A percentile compares a stretch with the other conserved stretches of the same genome.
Conservation (phyloP, 2,329 filamentous ascomycete species). For the Fonsecaea pedrosoi region DNA sequence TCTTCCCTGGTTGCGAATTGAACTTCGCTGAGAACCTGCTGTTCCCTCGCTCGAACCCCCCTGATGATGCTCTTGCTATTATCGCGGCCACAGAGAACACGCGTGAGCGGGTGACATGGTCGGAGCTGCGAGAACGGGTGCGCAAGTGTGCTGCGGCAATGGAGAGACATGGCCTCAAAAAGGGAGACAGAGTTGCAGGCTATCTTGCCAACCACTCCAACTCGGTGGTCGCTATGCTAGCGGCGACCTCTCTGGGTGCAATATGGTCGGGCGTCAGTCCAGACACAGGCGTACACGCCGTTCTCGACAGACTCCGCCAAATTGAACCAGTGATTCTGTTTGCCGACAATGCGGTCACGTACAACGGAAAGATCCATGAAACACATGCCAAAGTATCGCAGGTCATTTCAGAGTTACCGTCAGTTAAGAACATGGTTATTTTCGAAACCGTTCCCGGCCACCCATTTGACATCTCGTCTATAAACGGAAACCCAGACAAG, state of each 20-base stretch:
- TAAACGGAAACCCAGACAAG: constrained; percentile 47
- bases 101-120: constrained; percentile 75
- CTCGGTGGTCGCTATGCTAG: constrained; percentile 86
- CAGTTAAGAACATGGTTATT: constrained; percentile 73
- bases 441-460: constrained; percentile 68
- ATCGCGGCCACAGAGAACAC: constrained; percentile 80
- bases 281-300: constrained; percentile 88
- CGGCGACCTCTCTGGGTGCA: constrained; percentile 79
- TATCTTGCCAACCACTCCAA: constrained; percentile 91
- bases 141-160: constrained; percentile 74
- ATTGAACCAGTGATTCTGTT: constrained; percentile 84
- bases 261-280: constrained; percentile 94
- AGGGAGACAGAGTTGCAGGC: constrained; percentile 68
- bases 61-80: constrained; percentile 70
- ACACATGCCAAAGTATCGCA: constrained; percentile 79
- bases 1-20: constrained; percentile 78
- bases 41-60: constrained; percentile 67
- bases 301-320: constrained; percentile 84
- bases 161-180: constrained; percentile 67
- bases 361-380: constrained; percentile 90
- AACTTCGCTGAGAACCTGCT: constrained; percentile 97
- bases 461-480: constrained; percentile 45
- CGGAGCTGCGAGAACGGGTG: constrained; percentile 77
- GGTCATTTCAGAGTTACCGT: constrained; percentile 71
- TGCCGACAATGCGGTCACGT: constrained; percentile 84